These are phyloP conservation scores for Coemansia sp. DNA, from an alignment of 192 early-diverging fungal genomes.

Conservation along the genomic window DNA sequence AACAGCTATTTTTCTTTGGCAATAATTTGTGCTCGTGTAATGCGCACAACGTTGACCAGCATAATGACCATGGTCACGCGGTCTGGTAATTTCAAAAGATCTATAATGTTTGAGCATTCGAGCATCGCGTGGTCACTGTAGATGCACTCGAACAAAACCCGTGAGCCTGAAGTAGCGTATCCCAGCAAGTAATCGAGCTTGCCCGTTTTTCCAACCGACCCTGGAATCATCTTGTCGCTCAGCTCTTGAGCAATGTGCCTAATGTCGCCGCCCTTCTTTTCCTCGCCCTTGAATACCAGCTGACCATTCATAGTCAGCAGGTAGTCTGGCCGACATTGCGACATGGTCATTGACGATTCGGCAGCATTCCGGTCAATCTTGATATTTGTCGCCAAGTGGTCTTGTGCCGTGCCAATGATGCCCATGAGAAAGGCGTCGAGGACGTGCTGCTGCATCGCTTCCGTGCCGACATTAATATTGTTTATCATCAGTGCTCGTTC, in stretches of 20 bases:
- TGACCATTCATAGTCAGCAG: constrained; percentile 34
- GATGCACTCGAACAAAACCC: constrained; percentile 47
- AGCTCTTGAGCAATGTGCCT: constrained; percentile 37
- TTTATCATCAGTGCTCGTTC: constrained; percentile 34
- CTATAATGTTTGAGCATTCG: constrained; percentile 41
- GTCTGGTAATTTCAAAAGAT: constrained; percentile 25
- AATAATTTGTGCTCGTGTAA: constrained; percentile 9
- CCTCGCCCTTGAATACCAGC: constrained; percentile 55
- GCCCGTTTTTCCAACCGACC: constrained; percentile 27
- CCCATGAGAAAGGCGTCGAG: constrained; percentile 46
- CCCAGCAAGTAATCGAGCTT: constrained; percentile 37
- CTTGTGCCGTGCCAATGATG: constrained; percentile 37
- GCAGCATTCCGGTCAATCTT: constrained; percentile 43
- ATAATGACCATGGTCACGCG: constrained; percentile 35
- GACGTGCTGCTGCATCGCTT: constrained; percentile 47
- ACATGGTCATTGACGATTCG: constrained; percentile 35
- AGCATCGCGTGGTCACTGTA: constrained; percentile 31
- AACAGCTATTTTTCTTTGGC: not conserved
- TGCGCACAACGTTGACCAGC: constrained; percentile 40
- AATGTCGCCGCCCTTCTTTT: constrained; percentile 38
- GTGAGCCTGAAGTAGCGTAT: constrained; percentile 47
- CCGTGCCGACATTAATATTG: constrained; percentile 27
- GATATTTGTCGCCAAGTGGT: constrained; percentile 20
- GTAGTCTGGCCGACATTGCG: constrained; percentile 38
- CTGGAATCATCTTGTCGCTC: constrained; percentile 32